These are phyloP conservation scores for Podospora conica DNA, from an alignment of 495 filamentous ascomycete species.

Conservation along the genomic window DNA sequence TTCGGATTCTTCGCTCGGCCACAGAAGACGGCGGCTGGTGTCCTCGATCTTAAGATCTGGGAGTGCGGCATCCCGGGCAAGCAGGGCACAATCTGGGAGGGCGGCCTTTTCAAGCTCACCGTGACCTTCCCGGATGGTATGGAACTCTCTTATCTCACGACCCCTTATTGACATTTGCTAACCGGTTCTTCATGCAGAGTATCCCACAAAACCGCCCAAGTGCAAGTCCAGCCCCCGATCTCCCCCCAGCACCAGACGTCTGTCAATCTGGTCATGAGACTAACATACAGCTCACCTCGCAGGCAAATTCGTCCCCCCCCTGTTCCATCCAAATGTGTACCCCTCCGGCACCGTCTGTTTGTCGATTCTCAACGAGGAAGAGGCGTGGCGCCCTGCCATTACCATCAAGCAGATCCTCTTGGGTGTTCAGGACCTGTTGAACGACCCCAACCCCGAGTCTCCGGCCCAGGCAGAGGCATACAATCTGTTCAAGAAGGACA, in stretches of 20 bases:
- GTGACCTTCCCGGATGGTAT: slow-evolving; percentile 92
- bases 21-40: slow-evolving; percentile 66
- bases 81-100: slow-evolving; percentile 93
- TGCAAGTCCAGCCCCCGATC: slow-evolving; percentile 52
- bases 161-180: slow-evolving; percentile 6
- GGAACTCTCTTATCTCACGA: slow-evolving; percentile 22
- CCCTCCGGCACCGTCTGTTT: slow-evolving; percentile 96
- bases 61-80: slow-evolving; percentile 95
- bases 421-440: slow-evolving; percentile 88
- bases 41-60: slow-evolving; percentile 90
- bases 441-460: slow-evolving; percentile 95
- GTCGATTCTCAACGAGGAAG: slow-evolving; percentile 96
- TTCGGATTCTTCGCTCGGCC: slow-evolving; percentile 97
- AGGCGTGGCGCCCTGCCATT: slow-evolving; percentile 97
- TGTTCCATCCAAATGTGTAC: slow-evolving; percentile 99
- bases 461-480: slow-evolving; percentile 97
- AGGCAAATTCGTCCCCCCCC: slow-evolving; percentile 96
- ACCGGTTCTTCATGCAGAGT: slow-evolving; percentile 55
- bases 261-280: slow-evolving; percentile 12
- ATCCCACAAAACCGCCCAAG: slow-evolving; percentile 97
- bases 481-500: slow-evolving; percentile 92
- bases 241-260: slow-evolving; percentile 2
- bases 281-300: slow-evolving; percentile 21
- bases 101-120: slow-evolving; percentile 88
- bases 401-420: slow-evolving; percentile 96